Evolutionary conservation across 192 early-diverging fungal species (phyloP).

Genomic region (Coemansia sp.): DNA sequence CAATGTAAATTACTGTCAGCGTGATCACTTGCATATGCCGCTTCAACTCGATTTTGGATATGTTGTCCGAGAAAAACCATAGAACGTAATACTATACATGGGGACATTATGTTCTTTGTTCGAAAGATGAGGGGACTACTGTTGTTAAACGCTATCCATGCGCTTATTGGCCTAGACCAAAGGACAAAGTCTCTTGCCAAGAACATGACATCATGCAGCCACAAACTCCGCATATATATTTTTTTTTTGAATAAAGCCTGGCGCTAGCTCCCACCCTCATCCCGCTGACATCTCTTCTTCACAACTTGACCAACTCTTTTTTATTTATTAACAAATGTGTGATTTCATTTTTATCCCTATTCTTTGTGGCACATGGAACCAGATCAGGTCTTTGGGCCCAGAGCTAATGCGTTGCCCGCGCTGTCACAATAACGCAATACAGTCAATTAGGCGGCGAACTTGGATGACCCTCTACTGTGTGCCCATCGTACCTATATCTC

Average conservation of each 20-base stretch:
- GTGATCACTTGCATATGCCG: constrained; percentile 1
- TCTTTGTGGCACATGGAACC: constrained; percentile 42
- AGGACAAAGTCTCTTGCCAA: background rate
- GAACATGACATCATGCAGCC: background rate
- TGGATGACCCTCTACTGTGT: constrained; percentile 50
- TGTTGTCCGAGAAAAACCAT: background rate
- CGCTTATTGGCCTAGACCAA: background rate
- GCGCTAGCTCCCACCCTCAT: background rate
- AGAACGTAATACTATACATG: too few species aligned
- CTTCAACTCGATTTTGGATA: background rate
- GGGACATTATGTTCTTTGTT: too few species aligned
- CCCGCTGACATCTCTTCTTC: background rate
- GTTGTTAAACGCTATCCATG: background rate
- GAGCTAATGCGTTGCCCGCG: constrained; percentile 40
- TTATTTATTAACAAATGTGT: constrained; percentile 24
- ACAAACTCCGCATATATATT: background rate
- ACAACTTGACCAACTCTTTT: background rate
- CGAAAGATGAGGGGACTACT: background rate
- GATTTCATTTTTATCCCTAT: constrained; percentile 44
- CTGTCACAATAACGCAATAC: constrained; percentile 48
- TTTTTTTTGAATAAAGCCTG: background rate
- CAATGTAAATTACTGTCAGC: background rate
- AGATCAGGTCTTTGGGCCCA: constrained; percentile 35
- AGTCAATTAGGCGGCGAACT: constrained; percentile 40
- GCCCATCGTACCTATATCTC: constrained; percentile 39